phyloP scores from a whole-genome alignment of 345 rosid species.

The Lenwebbia sp. region DNA sequence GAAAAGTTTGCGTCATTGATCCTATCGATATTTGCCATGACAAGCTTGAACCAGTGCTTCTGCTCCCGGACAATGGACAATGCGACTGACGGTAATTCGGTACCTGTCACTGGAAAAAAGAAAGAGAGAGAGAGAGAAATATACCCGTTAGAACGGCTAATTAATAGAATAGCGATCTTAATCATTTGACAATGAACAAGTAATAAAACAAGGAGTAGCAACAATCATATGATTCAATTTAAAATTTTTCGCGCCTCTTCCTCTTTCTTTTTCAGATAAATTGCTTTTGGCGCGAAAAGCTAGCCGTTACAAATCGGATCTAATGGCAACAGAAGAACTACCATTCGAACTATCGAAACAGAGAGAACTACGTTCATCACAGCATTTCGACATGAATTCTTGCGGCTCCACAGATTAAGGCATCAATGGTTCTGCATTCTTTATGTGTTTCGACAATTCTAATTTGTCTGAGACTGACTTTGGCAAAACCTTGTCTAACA shows the following conservation, averaged over 20 bases:
- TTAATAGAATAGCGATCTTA: background rate
- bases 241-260: background rate
- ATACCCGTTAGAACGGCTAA: background rate
- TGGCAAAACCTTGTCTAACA: background rate
- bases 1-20: conserved; percentile 9
- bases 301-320: background rate
- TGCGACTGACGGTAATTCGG: conserved; percentile 11
- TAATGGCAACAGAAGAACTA: background rate
- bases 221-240: background rate
- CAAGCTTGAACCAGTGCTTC: conserved; percentile 16
- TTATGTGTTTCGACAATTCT: background rate
- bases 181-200: background rate
- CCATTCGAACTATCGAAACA: background rate
- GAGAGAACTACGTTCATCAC: background rate
- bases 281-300: background rate
- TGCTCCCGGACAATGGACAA: conserved; percentile 13
- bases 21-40: conserved; percentile 23
- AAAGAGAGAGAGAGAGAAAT: background rate
- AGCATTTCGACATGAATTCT: background rate
- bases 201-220: background rate
- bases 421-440: background rate
- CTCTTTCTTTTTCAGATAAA: background rate
- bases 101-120: conserved; percentile 25
- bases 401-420: background rate
- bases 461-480: background rate